Evolutionary conservation across 2,329 filamentous ascomycete species (phyloP).

Genomic region (Colletotrichum australisinense): DNA sequence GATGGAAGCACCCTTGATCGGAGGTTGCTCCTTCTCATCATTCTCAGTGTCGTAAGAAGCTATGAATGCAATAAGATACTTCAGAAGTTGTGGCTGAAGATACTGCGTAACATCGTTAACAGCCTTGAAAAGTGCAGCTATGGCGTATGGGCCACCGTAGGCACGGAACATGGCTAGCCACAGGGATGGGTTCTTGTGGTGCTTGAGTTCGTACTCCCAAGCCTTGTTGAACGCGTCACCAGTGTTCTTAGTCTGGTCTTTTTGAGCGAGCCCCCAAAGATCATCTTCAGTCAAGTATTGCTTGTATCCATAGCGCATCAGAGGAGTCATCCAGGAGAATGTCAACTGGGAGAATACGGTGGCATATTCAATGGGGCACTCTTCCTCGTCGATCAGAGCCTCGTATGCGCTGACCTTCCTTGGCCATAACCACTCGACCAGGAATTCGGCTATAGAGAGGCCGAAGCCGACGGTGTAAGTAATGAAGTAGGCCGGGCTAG

Average conservation of each 20-base stretch:
- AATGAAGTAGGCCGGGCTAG: slow-evolving; percentile 79
- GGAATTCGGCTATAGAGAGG: slow-evolving; percentile 76
- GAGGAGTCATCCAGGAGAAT: slow-evolving; percentile 97
- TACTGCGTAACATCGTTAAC: slow-evolving; percentile 89
- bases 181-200: slow-evolving; percentile 77
- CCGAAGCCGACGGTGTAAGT: slow-evolving; percentile 79
- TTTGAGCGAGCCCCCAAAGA: slow-evolving; percentile 88
- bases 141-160: slow-evolving; percentile 86
- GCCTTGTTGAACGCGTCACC: slow-evolving; percentile 76
- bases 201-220: slow-evolving; percentile 82
- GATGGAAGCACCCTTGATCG: slow-evolving; percentile 87
- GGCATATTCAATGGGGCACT: slow-evolving; percentile 87
- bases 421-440: slow-evolving; percentile 88
- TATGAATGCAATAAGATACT: slow-evolving; percentile 86
- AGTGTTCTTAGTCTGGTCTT: slow-evolving; percentile 83
- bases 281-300: slow-evolving; percentile 94
- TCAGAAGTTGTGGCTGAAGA: slow-evolving; percentile 89
- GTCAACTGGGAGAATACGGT: slow-evolving; percentile 93
- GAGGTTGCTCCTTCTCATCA: slow-evolving; percentile 71
- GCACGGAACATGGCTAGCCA: slow-evolving; percentile 88
- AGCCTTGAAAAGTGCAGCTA: slow-evolving; percentile 89
- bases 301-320: slow-evolving; percentile 96
- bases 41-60: slow-evolving; percentile 73
- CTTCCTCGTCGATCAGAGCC: slow-evolving; percentile 68
- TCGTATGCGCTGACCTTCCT: slow-evolving; percentile 75